Conservation (phyloP, 2,329 filamentous ascomycete species). For the Diaporthe caulivora region DNA sequence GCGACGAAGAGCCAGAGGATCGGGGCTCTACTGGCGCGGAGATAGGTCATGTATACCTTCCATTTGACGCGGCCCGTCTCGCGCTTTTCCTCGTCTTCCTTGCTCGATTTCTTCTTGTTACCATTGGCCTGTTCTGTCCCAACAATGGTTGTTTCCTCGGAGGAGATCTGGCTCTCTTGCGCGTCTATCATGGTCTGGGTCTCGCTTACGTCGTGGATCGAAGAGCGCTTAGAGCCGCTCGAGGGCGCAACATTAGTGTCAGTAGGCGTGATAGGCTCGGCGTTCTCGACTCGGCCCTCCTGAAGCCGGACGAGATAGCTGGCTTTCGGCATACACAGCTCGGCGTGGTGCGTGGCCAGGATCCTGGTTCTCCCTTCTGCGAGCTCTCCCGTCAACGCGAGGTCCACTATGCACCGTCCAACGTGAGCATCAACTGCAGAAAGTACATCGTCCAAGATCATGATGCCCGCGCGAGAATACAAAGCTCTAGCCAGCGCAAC, state of each 20-base stretch:
- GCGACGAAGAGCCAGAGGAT: conserved; percentile 46
- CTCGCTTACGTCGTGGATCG: conserved; percentile 38
- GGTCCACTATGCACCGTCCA: conserved; percentile 61
- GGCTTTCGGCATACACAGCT: conserved; percentile 48
- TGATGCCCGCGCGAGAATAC: conserved; percentile 57
- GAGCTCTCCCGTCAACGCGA: conserved; percentile 65
- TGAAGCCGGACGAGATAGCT: conserved; percentile 48
- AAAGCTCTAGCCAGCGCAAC: conserved; percentile 59
- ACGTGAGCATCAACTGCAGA: conserved; percentile 63
- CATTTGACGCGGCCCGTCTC: conserved; percentile 51
- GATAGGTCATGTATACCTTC: conserved; percentile 50
- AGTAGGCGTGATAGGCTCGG: conserved; percentile 41
- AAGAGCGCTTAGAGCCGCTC: conserved; percentile 33
- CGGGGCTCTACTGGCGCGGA: conserved; percentile 47
- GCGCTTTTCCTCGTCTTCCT: conserved; percentile 46
- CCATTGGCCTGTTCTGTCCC: conserved; percentile 32
- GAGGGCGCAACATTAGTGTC: conserved; percentile 11
- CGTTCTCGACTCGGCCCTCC: conserved; percentile 45
- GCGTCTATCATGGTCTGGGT: conserved; percentile 35
- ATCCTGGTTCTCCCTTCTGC: conserved; percentile 69
- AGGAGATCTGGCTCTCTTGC: conserved; percentile 34
- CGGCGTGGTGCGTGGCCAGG: conserved; percentile 67
- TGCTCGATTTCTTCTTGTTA: conserved; percentile 39
- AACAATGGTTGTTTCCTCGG: conserved; percentile 34
- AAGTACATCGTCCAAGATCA: conserved; percentile 62